phyloP scores from a whole-genome alignment of 2,329 filamentous ascomycete species.

The Cladosporium sp. region DNA sequence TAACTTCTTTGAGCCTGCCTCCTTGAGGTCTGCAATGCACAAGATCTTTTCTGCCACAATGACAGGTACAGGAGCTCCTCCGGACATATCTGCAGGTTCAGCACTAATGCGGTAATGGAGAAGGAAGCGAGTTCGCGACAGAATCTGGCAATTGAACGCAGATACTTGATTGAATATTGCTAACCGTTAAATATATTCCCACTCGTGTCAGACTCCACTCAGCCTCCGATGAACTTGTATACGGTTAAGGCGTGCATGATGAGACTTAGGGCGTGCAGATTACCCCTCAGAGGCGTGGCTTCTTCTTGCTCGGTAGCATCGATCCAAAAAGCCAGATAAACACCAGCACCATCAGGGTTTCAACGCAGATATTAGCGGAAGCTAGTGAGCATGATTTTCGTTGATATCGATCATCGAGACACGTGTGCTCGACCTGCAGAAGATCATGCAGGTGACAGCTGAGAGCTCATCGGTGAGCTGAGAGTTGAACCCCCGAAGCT shows the following conservation, averaged over 20 bases:
- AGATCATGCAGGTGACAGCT: slow-evolving; percentile 2
- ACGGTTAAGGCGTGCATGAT: slow-evolving; percentile 9
- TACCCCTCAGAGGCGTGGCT: not conserved
- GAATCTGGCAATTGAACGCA: not conserved
- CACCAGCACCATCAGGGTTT: not conserved
- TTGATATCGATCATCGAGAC: not conserved
- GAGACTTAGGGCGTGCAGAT: not conserved
- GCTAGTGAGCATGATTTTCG: not conserved
- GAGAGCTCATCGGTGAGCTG: not conserved
- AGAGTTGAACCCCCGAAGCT: not conserved
- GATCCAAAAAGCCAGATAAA: not conserved
- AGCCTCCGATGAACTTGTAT: not conserved
- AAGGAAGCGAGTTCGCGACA: not conserved
- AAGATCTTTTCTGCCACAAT: slow-evolving; percentile 24
- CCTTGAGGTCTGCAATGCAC: slow-evolving; percentile 27
- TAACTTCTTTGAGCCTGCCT: slow-evolving; percentile 26
- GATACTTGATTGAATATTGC: not conserved
- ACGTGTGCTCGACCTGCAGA: slow-evolving; percentile 2
- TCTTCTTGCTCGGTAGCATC: not conserved
- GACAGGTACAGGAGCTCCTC: slow-evolving; percentile 22
- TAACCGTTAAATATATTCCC: not conserved
- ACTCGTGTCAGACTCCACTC: not conserved
- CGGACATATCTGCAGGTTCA: slow-evolving; percentile 6
- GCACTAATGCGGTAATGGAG: not conserved
- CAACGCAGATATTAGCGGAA: not conserved